These are phyloP conservation scores for Babesia ovata DNA, from an alignment of 169 alveolate species.

Conservation along the genomic window DNA sequence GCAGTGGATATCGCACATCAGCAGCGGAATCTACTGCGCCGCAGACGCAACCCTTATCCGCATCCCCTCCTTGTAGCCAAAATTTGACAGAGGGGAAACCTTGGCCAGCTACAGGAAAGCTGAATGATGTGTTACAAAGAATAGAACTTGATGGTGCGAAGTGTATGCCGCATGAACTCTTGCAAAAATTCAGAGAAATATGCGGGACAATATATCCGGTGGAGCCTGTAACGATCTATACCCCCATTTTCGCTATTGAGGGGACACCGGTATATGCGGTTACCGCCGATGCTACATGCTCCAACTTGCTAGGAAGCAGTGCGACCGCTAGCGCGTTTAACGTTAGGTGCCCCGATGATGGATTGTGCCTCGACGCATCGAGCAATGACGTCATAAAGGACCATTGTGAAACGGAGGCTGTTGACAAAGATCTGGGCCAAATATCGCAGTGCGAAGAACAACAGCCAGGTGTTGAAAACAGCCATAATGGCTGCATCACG, in stretches of 20 bases:
- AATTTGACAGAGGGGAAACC: too few species aligned
- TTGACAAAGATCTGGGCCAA: neutral
- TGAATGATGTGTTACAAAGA: neutral
- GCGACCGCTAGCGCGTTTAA: neutral
- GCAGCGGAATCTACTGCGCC: too few species aligned
- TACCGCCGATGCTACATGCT: neutral
- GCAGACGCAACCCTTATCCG: too few species aligned
- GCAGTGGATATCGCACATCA: too few species aligned
- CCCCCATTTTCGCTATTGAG: neutral
- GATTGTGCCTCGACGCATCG: too few species aligned
- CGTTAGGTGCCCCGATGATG: too few species aligned
- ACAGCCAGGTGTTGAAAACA: too few species aligned
- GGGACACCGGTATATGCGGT: slow-evolving; percentile 2
- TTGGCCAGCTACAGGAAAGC: too few species aligned
- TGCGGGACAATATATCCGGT: slow-evolving; percentile 11
- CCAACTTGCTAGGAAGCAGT: neutral
- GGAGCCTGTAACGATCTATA: neutral
- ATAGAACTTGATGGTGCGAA: neutral
- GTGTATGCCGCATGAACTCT: neutral
- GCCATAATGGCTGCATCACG: too few species aligned
- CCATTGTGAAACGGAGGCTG: neutral
- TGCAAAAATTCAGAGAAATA: slow-evolving; percentile 2
- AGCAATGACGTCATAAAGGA: too few species aligned
- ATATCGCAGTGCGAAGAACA: too few species aligned
- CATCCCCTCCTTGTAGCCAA: too few species aligned